phyloP scores from a whole-genome alignment of 2,329 filamentous ascomycete species.

The Orbilia quercus region DNA sequence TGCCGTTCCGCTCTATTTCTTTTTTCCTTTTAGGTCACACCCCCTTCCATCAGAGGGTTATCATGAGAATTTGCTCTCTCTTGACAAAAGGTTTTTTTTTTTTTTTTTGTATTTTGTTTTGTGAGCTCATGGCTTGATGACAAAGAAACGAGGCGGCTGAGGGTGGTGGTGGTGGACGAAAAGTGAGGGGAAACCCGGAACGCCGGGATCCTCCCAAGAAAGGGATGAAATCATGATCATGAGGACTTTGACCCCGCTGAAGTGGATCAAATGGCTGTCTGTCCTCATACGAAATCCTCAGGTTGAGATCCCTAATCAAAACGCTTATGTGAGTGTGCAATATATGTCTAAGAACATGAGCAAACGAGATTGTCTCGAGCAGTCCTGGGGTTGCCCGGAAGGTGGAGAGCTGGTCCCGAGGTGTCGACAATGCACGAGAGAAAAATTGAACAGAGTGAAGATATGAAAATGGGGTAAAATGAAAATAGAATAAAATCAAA shows the following conservation, averaged over 20 bases:
- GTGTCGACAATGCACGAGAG: conserved; percentile 38
- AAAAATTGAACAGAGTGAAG: background rate
- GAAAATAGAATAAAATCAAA: too few relatives aligned
- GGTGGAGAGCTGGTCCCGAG: conserved; percentile 29
- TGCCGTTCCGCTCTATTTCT: conserved; percentile 39
- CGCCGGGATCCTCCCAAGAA: conserved; percentile 52
- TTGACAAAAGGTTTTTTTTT: conserved; percentile 37
- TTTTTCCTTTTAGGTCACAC: background rate
- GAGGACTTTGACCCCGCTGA: conserved; percentile 45
- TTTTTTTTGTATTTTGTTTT: conserved; percentile 30
- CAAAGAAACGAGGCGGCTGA: conserved; percentile 45
- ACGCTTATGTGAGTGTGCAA: conserved; percentile 17
- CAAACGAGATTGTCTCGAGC: conserved; percentile 38
- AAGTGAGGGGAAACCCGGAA: conserved; percentile 56
- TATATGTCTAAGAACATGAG: conserved; percentile 38
- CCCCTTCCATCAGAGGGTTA: conserved; percentile 7
- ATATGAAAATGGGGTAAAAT: too few relatives aligned
- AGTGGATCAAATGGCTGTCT: conserved; percentile 43
- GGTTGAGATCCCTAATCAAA: conserved; percentile 14
- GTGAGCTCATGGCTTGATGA: conserved; percentile 19
- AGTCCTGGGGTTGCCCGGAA: conserved; percentile 51
- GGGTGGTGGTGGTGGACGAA: conserved; percentile 6
- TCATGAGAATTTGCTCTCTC: conserved; percentile 18
- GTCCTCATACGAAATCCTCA: conserved; percentile 15
- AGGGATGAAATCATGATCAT: conserved; percentile 54